Conservation (phyloP, 805 yeast species). For the Monosporozyma yasuniensis region DNA sequence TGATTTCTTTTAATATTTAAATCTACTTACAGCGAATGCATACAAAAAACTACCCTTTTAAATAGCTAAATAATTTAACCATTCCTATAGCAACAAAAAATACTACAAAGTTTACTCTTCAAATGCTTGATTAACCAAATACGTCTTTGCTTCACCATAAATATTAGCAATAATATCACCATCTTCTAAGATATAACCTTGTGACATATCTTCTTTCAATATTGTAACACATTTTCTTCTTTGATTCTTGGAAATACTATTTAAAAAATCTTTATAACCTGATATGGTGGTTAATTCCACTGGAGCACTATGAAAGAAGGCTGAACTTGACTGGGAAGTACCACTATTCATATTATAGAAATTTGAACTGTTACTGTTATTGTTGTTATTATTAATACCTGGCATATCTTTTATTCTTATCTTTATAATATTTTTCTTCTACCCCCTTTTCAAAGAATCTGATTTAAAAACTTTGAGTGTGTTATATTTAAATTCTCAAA, state of each 20-base stretch:
- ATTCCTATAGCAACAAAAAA: not conserved
- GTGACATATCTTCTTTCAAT: conserved; percentile 29
- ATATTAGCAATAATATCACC: conserved; percentile 33
- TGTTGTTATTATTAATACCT: not conserved
- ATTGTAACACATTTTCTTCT: conserved; percentile 4
- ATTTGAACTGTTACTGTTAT: not conserved
- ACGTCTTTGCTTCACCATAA: conserved; percentile 32
- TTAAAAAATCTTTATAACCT: conserved; percentile 34
- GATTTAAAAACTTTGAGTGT: too few relatives aligned
- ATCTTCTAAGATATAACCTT: conserved; percentile 31
- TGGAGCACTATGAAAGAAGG: conserved; percentile 30
- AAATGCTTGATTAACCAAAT: conserved; percentile 17
- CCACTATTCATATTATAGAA: conserved; percentile 1
- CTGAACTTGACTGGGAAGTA: conserved; percentile 21
- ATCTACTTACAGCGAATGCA: too few relatives aligned
- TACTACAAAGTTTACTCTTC: not conserved
- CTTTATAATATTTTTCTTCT: not conserved
- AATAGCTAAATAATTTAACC: not conserved
- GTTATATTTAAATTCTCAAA: too few relatives aligned
- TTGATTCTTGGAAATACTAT: conserved; percentile 12
- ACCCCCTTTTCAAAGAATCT: too few relatives aligned
- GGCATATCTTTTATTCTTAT: not conserved
- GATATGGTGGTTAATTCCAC: conserved; percentile 33
- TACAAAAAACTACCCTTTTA: too few relatives aligned
- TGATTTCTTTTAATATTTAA: too few relatives aligned